Percentiles rank a stretch among this genome's conserved stretches.
Evolutionary conservation across 441 rosid species (phyloP).

Genomic region (Erodium trifolium): DNA sequence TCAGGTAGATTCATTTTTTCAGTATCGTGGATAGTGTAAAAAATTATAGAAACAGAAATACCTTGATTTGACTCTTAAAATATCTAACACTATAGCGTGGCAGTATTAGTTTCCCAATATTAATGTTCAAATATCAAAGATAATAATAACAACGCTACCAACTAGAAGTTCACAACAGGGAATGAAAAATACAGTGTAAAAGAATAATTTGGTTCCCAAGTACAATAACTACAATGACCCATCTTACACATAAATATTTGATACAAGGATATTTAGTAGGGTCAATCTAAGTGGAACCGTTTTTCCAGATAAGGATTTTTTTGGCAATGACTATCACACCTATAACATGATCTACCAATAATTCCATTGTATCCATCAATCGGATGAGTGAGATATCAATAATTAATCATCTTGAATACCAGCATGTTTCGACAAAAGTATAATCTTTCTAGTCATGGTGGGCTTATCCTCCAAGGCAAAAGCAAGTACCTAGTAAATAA

Average conservation of each 20-base stretch:
- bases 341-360: neutral
- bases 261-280: constrained; percentile 2
- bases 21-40: neutral
- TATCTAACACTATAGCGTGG: neutral
- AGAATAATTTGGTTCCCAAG: constrained; percentile 3
- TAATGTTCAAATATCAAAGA: neutral
- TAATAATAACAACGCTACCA: neutral
- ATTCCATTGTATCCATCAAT: constrained; percentile 1
- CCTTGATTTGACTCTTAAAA: constrained; percentile 1
- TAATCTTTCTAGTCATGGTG: constrained; percentile 19
- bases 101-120: neutral
- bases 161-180: neutral
- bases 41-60: neutral
- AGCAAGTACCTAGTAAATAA: constrained; percentile 19
- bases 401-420: constrained; percentile 4
- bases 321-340: constrained; percentile 7
- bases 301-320: constrained; percentile 1
- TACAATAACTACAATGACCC: constrained; percentile 5
- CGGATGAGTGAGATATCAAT: neutral
- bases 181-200: neutral
- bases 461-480: constrained; percentile 17
- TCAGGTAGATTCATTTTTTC: neutral
- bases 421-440: neutral
- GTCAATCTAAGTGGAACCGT: neutral
- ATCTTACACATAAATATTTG: neutral